Base-by-base conservation (phyloP, 2,329 filamentous ascomycete species). In the Colletotrichum destructivum region DNA sequence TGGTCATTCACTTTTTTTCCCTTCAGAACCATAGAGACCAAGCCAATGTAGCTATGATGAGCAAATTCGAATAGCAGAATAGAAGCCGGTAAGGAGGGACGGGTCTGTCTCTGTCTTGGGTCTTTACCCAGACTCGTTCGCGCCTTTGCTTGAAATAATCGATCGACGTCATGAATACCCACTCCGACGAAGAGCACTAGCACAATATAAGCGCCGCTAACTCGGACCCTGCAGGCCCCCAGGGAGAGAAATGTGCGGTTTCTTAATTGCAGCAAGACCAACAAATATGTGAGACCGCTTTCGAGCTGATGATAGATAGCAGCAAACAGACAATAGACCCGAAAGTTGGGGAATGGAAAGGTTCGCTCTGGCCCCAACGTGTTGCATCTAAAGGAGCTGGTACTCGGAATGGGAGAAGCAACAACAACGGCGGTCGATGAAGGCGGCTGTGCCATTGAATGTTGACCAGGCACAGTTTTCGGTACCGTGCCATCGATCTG, bases 121-220 rank as follows among this genome's bases (percentile, higher is more conserved):
- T 51, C 46, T 42, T 52, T 6, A 62, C 21, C 31, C 18, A 63
- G 44, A 71, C 52, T 71, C 46, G 65, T 46, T 61, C 46, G 26
- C 40, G n/a, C 31, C 51, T 46, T 68, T 51, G 40, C 51, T 35
- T 69, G 59, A 69, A 69, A 69, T 65, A 69, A 72, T 40, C 60
- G 65, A 72, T 72, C 69, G 52, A 72, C 69, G 69, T 72, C 69
- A 72, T 60, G 40, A 55, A 56, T 60, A 63, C 69, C 59, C 69
- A 69, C 69, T 49, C 18, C n/a, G 18, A 51, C 23, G 52, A 61
- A 62, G 15, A 21, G 18, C 47, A 60, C 69, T 72, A 72, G 65
- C 55, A 65, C 65, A 54, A 35, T 54, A 15, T 69, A 56, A 60
- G 52, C 65, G 66, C 60, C 65, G 54, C 69, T 69, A 72, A 69